Evolutionary conservation across 495 filamentous ascomycete genomes (phyloP).

Genomic region (Emericellopsis terricola): DNA sequence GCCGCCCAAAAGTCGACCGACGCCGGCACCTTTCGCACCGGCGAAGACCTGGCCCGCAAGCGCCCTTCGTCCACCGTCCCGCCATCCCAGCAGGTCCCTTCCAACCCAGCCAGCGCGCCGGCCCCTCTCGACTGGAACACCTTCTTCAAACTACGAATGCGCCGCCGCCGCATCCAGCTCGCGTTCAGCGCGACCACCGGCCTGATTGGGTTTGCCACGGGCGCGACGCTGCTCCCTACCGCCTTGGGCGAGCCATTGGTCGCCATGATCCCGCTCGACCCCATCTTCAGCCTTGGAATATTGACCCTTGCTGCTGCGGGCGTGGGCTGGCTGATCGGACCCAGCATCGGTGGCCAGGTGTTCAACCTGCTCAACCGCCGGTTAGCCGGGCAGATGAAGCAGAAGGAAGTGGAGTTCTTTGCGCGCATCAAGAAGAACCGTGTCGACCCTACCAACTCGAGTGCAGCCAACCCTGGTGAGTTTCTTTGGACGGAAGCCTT

Average conservation of each 20-base stretch:
- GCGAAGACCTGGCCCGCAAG: neutral
- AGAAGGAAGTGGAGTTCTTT: constrained; percentile 92
- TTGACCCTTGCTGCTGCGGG: constrained; percentile 53
- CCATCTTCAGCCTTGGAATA: constrained; percentile 65
- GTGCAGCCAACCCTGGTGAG: constrained; percentile 39
- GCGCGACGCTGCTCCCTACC: constrained; percentile 42
- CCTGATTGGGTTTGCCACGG: constrained; percentile 40
- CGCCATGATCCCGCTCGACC: constrained; percentile 58
- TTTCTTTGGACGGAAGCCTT: neutral
- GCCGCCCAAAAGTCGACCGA: neutral
- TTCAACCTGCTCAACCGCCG: constrained; percentile 56
- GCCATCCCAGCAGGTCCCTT: constrained; percentile 5
- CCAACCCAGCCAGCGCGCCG: constrained; percentile 5
- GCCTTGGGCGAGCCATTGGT: constrained; percentile 51
- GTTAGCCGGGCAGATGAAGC: constrained; percentile 43
- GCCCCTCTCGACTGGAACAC: constrained; percentile 64
- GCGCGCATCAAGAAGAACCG: constrained; percentile 71
- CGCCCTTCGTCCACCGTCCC: neutral
- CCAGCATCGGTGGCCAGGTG: constrained; percentile 53
- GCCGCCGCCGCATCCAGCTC: constrained; percentile 67
- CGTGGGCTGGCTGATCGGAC: constrained; percentile 72
- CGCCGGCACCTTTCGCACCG: neutral
- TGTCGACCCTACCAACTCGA: constrained; percentile 56
- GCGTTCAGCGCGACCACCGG: constrained; percentile 31
- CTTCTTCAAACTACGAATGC: constrained; percentile 79